Percentiles rank a stretch among this genome's conserved stretches.
These are phyloP conservation scores for Ogataea hybrid DNA, from an alignment of 1,139 yeast genomes.

Conservation along the genomic window DNA sequence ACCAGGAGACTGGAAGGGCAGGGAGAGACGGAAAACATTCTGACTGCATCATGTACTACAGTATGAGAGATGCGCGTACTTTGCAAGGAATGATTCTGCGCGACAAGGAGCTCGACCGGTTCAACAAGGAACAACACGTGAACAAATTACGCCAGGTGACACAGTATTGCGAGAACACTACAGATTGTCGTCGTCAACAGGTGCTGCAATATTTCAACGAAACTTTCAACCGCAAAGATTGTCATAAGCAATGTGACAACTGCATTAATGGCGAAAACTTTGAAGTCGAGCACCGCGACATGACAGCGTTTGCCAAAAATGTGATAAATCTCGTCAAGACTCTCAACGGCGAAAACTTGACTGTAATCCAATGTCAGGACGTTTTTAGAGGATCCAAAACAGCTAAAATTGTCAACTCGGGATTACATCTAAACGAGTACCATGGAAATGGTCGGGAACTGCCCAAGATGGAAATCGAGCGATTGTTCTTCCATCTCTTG, in stretches of 20 bases:
- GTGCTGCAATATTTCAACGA: constrained; percentile 91
- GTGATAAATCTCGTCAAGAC: constrained; percentile 58
- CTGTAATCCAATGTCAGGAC: constrained; percentile 80
- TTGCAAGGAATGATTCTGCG: constrained; percentile 74
- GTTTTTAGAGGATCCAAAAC: constrained; percentile 73
- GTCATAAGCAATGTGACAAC: constrained; percentile 81
- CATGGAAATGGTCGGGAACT: constrained; percentile 72
- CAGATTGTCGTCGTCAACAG: constrained; percentile 88
- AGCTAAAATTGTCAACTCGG: constrained; percentile 57
- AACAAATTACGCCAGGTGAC: constrained; percentile 79
- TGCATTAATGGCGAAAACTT: constrained; percentile 54
- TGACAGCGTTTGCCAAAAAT: constrained; percentile 61
- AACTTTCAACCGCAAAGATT: constrained; percentile 61
- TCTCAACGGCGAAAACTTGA: constrained; percentile 60
- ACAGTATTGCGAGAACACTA: constrained; percentile 86
- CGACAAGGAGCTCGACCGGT: constrained; percentile 64
- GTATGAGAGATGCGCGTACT: constrained; percentile 71
- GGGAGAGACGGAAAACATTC: constrained; percentile 90
- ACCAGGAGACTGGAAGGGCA: constrained; percentile 99
- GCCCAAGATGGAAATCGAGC: constrained; percentile 68
- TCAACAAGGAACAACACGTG: constrained; percentile 73
- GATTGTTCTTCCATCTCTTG: constrained; percentile 76
- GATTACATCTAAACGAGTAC: constrained; percentile 56
- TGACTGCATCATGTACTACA: constrained; percentile 79
- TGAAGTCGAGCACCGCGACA: constrained; percentile 56